phyloP scores from a whole-genome alignment of 2,329 filamentous ascomycete species.

The Fusarium sp. region DNA sequence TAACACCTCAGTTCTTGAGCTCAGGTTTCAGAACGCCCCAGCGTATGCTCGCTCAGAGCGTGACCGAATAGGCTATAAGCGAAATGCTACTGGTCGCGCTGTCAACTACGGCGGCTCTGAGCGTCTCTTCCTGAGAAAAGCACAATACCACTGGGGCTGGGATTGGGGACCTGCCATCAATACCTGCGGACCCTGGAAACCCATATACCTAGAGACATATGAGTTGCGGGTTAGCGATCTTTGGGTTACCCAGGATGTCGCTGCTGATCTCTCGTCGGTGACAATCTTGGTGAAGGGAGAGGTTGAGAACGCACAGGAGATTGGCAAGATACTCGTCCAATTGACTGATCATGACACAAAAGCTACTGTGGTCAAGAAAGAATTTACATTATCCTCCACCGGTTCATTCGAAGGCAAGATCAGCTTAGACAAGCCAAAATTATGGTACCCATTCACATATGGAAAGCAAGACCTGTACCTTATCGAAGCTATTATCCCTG shows the following conservation, averaged over 20 bases:
- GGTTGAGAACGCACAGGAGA: neutral
- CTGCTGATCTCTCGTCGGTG: neutral
- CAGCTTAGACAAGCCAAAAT: neutral
- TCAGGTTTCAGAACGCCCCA: neutral
- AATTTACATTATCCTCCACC: neutral
- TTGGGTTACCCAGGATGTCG: neutral
- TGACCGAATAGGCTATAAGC: neutral
- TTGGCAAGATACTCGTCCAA: neutral
- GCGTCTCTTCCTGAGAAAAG: neutral
- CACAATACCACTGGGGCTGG: slow-evolving; percentile 14
- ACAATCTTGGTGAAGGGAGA: neutral
- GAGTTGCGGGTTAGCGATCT: neutral
- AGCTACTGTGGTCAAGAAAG: fast-evolving
- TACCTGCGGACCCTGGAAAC: slow-evolving; percentile 4
- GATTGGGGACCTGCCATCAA: slow-evolving; percentile 10
- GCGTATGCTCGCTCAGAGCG: neutral
- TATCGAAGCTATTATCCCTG: neutral
- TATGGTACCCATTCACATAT: slow-evolving; percentile 4
- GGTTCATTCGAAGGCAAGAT: neutral
- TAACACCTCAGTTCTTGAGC: neutral
- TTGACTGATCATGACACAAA: neutral
- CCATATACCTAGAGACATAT: neutral
- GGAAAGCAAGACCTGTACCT: neutral
- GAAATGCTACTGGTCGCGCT: neutral
- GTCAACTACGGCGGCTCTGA: slow-evolving; percentile 5